Base-by-base conservation (phyloP, 441 rosid species). In the Lepidium campestre region DNA sequence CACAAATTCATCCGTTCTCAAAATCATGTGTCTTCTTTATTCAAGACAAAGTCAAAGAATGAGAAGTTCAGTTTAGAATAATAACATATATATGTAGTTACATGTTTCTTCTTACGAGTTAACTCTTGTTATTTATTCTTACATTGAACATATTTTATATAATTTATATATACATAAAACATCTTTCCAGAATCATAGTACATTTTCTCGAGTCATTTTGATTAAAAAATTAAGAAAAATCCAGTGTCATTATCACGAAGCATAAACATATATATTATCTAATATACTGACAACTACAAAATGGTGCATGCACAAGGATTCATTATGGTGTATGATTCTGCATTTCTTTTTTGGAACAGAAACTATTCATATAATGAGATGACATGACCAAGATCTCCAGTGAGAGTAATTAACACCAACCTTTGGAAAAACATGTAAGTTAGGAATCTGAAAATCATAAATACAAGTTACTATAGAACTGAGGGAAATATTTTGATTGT, bases 251-350 rank as follows among this genome's bases (percentile, higher is more conserved):
- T 42, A 57, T 23, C 75, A 50, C 59, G 10, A 70, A 46, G 45
- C 35, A 74, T 57, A 40, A 15, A 67, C 47, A 22, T 54, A 65
- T 74, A 48, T 63, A 57, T 50, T 15, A 42, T 69, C 57, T 62
- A 36, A 27, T 70, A 22, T 53, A 54, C 66, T 63, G 48, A 68
- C 56, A 67, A 77, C 86, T 87, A 84, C 81, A 87, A 76, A 80
- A 87, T 81, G 72, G 81, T 73, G 81, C 98, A 90, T 2, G 63
- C 50, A 53, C 97, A 90, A 18, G 85, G 72, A 12, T 75, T 60
- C 64, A 73, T 78, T n/a, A 81, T 77, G 75, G 73, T 59, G 80
- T 62, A 65, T 84, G 85, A 59, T 75, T 80, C 61, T 62, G 80
- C 79, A 65, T 70, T 77, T 81, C 88, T 31, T 81, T 96, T 89